Evolutionary conservation across 2,329 filamentous ascomycete genomes (phyloP).

Genomic region (Penicillium sp.): DNA sequence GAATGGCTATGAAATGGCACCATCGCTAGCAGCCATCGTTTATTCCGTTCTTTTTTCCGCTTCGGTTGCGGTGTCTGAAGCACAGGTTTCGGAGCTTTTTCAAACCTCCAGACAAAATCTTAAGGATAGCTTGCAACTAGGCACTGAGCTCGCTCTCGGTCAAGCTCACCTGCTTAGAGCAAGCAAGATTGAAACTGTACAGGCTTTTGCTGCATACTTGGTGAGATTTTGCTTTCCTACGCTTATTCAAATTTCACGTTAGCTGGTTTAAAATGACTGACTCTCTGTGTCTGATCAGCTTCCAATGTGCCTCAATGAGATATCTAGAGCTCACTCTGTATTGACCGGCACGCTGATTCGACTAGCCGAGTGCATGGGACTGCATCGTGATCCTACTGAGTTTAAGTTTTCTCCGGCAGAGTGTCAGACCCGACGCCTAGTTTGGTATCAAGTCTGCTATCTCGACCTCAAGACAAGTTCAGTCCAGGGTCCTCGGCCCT

Average conservation of each 20-base stretch:
- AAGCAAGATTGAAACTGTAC: background rate
- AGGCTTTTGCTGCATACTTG: background rate
- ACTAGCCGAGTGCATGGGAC: slow-evolving; percentile 3
- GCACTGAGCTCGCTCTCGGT: background rate
- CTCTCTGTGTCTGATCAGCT: background rate
- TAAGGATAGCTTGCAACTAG: background rate
- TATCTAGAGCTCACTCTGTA: background rate
- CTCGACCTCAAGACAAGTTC: slow-evolving; percentile 3
- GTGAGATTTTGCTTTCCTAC: background rate
- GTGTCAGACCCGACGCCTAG: background rate
- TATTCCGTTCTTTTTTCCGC: background rate
- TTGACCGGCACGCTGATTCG: slow-evolving; percentile 1
- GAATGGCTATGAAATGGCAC: background rate
- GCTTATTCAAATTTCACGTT: no score
- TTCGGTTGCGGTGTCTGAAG: background rate
- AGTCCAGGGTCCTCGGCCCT: slow-evolving; percentile 1
- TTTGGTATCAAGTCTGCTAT: slow-evolving; percentile 4
- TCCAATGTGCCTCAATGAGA: background rate
- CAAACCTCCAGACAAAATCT: background rate
- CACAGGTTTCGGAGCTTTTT: background rate
- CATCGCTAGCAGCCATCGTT: background rate
- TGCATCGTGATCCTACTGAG: slow-evolving; percentile 2
- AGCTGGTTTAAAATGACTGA: background rate
- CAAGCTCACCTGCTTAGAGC: background rate
- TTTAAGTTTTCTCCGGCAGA: background rate